Base-by-base conservation (phyloP, 2,329 filamentous ascomycete species). In the Simplicillium sp. region DNA sequence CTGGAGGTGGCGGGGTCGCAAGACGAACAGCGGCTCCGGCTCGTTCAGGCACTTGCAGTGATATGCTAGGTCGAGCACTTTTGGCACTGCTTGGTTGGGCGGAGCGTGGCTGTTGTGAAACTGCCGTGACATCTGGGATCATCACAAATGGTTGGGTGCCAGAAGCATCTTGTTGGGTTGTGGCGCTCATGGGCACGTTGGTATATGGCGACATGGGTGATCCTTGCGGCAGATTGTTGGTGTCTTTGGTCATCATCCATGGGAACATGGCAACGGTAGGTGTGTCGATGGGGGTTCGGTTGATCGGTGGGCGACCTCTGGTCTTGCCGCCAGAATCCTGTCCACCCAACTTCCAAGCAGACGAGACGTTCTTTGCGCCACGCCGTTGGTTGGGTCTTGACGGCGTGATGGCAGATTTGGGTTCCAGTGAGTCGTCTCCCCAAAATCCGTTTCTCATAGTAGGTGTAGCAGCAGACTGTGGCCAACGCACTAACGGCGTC, bases 321-420 rank as follows among this genome's bases (percentile, higher is more conserved):
- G 84, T 71, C 57, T 89, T 94, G 2, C 82, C 81, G 3, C 71
- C 76, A 2, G 75, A 65, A 11, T 78, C 69, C 32, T 71, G 68
- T 13, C 75, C 75, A 44, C 73, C 77, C 47, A 78, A 78, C 41
- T 83, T 79, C 89, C 89, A 96, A 1, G 89, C 89, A 9, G 88
- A 95, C 1, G 88, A 95, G 1, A 95, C 87, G 7, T 86, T 87
- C 54, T 78, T 78, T 1, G 87, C 84, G 0, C 88, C 88, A 56
- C 94, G 84, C 4, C 86, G 76, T 41, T 58, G 59, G 11, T 48
- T 42, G 3, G 53, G 39, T 46, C 71, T 80, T 39, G 74, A 77
- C 1, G 82, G 79, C 4, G 82, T 84, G n/a, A 85, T 68, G 3
- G 85, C 84, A 1, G 87, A 88, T 37, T 73, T 79, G 9, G 85